Evolutionary conservation across 2,329 filamentous ascomycete species (phyloP), one percentile per base, ranked within the genome.

Genomic region (Lasiodiplodia theobromae): DNA sequence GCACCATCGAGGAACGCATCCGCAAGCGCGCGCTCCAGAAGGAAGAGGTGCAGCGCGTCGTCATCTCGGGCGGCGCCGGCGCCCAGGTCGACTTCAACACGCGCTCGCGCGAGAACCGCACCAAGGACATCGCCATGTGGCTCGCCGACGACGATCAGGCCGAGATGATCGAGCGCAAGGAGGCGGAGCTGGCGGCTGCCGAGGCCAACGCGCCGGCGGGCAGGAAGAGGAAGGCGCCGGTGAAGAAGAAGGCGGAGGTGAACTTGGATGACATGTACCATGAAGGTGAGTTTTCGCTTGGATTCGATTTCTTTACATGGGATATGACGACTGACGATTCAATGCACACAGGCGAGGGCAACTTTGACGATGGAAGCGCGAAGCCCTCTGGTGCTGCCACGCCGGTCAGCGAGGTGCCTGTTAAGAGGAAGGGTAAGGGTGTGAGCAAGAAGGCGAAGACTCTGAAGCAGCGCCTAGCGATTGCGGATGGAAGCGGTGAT

Each of bases 121-220:
- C 96, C 78, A 96, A 97, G 82, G 96, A 99, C 77, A 98, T 98
- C 81, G 96, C 96, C 56, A 92, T 98, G 91, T 98, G 96, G 96
- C 89, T 99, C 71, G 95, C 95, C 21, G 96, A 99, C 77, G 96
- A 98, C 73, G 95, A 98, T 68, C 93, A 98, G 78, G 96, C 94
- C 1, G 95, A 96, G 75, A 87, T 96, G 79, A 95, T 99, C 76
- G 95, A 97, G 82, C 89, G 91, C 72, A 94, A 94, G 74, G 96
- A 97, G 82, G 93, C 92, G 72, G 94, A 97, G 79, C 83, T 96
- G 7, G 85, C 92, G 16, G 88, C 88, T 70, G 86, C 86, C 53
- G 92, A 92, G 73, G 82, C 80, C 69, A 82, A 81, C 69, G 79
- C 80, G 11, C 78, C 77, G 12, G 69, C 75, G 6, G 76, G 75